phyloP scores from a whole-genome alignment of 2,329 filamentous ascomycete species.

The Penicillium sp. region DNA sequence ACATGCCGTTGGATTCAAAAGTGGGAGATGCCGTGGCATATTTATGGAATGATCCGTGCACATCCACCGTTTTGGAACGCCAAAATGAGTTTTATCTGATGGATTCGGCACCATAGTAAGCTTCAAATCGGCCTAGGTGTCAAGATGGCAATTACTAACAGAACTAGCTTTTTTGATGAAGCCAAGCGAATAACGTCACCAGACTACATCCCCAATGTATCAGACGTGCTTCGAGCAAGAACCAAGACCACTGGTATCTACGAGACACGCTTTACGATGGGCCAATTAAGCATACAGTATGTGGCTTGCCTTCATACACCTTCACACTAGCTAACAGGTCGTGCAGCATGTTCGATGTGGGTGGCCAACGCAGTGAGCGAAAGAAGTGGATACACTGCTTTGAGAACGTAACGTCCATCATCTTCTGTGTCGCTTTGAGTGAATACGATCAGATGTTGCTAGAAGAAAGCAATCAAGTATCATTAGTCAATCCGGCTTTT shows the following conservation, averaged over 20 bases:
- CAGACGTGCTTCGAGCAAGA: conserved; percentile 90
- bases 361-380: conserved; percentile 91
- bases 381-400: conserved; percentile 99
- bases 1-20: conserved; percentile 76
- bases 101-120: conserved; percentile 98
- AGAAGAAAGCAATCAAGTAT: conserved; percentile 94
- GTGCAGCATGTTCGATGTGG: conserved; percentile 95
- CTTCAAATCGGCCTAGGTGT: not conserved
- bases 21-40: conserved; percentile 81
- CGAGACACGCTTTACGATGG: conserved; percentile 98
- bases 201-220: conserved; percentile 89
- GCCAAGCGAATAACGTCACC: conserved; percentile 78
- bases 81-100: conserved; percentile 98
- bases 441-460: conserved; percentile 97
- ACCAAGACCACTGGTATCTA: conserved; percentile 99
- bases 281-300: conserved; percentile 97
- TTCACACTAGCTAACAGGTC: conserved; percentile 24
- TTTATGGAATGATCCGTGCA: conserved; percentile 87
- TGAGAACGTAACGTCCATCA: conserved; percentile 98
- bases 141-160: conserved; percentile 17
- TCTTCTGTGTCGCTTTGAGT: conserved; percentile 96
- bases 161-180: conserved; percentile 87
- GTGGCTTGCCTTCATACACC: conserved; percentile 37
- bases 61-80: conserved; percentile 81
- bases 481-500: conserved; percentile 23